Evolutionary conservation across 2,329 filamentous ascomycete genomes (phyloP), one percentile per base, ranked within the genome.

Genomic region (Pseudofabraea citricarpa): DNA sequence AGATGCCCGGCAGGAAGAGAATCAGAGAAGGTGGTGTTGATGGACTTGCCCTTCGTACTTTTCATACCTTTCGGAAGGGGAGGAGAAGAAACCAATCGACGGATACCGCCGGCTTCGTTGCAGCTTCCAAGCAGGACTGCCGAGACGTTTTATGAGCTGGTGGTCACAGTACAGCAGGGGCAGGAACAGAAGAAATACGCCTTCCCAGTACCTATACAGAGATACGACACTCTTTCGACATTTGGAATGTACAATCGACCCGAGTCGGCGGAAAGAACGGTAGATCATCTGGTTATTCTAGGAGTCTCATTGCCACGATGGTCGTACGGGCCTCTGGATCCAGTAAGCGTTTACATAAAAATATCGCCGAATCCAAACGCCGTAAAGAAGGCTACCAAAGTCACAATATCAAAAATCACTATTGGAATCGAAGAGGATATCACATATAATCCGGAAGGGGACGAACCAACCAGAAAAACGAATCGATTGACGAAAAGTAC

Each of bases 211-310:
- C 91, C 91, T 1, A 80, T 98, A 55, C 82, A 88, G 54, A 79
- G 93, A 61, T 98, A 97, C 70, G 93, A 98, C 65, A 98, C 91
- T 1, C 73, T 98, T 38, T 96, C 90, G 32, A 97, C 93, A 2
- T 98, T 98, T 69, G 93, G 93, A 66, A 97, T 97, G 93, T 98
- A 97, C 72, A 97, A 97, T 68, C 85, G 90, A 43, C 91, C 90
- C 13, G 91, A 96, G 65, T 86, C 85, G 46, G 88, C 89, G 44
- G 85, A 94, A 57, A 80, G 83, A 47, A 87, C 90, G 23, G 81
- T 86, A 40, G 93, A 97, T 68, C 93, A 95, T 64, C 71, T 97
- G 43, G 88, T 97, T 48, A 94, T 89, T 7, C 72, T 97, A 43
- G 89, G 87, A 36, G 95, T 96, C 54, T 95, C 90, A 48, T 73